A percentile compares a stretch with the other conserved stretches of the same genome.
These are phyloP conservation scores for Fusarium mangiferae DNA, from an alignment of 2,329 filamentous ascomycete species.

Conservation along the genomic window DNA sequence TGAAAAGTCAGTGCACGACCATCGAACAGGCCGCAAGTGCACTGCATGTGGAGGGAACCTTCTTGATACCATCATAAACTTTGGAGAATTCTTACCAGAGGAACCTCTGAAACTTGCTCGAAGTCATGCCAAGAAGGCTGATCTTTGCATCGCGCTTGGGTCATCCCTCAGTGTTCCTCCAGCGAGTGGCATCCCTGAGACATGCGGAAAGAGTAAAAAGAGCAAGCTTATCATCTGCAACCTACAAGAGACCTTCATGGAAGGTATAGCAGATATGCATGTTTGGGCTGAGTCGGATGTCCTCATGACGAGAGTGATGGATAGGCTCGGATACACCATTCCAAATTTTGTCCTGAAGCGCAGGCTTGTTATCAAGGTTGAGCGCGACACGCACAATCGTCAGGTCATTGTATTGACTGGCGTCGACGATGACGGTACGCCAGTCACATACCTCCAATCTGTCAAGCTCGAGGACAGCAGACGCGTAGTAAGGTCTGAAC, in stretches of 20 bases:
- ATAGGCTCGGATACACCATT: slow-evolving; percentile 49
- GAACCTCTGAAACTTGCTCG: slow-evolving; percentile 48
- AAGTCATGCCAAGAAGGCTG: slow-evolving; percentile 53
- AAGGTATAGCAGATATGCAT: slow-evolving; percentile 48
- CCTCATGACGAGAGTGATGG: slow-evolving; percentile 55
- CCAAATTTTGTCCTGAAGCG: slow-evolving; percentile 53
- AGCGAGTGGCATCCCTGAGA: slow-evolving; percentile 54
- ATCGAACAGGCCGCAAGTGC: slow-evolving; percentile 59
- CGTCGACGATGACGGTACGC: slow-evolving; percentile 55
- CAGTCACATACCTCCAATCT: slow-evolving; percentile 52
- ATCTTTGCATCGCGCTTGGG: slow-evolving; percentile 58
- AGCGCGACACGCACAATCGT: slow-evolving; percentile 34
- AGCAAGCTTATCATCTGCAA: slow-evolving; percentile 57
- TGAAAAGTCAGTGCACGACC: slow-evolving; percentile 55
- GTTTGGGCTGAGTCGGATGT: slow-evolving; percentile 52
- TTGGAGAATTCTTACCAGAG: slow-evolving; percentile 52
- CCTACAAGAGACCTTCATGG: slow-evolving; percentile 56
- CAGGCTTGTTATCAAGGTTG: slow-evolving; percentile 45
- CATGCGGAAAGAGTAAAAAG: slow-evolving; percentile 43
- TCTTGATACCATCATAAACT: slow-evolving; percentile 58
- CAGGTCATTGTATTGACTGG: slow-evolving; percentile 47
- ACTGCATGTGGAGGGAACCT: slow-evolving; percentile 51
- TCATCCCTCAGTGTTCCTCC: slow-evolving; percentile 58
- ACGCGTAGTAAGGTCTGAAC: slow-evolving; percentile 50
- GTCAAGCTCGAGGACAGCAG: slow-evolving; percentile 53